Evolutionary conservation across 306 rosid species (phyloP), one percentile per base, ranked within the genome.

Genomic region (Echinosophora koreensis): DNA sequence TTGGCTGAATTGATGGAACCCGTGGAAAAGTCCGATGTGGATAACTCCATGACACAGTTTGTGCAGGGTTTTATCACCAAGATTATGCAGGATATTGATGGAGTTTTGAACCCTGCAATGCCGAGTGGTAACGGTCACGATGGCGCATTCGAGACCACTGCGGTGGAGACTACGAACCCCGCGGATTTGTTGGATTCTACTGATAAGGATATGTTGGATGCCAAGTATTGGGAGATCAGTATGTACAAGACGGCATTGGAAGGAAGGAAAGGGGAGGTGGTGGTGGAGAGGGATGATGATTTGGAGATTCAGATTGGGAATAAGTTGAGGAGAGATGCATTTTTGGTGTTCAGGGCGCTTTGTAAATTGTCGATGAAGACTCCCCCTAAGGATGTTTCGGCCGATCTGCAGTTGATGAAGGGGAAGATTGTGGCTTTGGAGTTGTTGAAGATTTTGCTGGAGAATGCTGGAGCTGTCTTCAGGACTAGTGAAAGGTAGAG

Each of bases 281-380:
- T 85, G 11, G 79, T 73, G 7, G 99, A 96, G 83, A 96, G 93
- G 75, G 98, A 96, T 71, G 99, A 96, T 52, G 99, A 96, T 82
- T 86, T 93, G 90, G 99, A 96, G 84, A 94, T 96, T 87, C 99
- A 90, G 91, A 93, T 96, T 57, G 99, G 99, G 60, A 96, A 96
- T 86, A 96, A 96, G 94, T 79, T 96, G 73, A 65, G 98, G 63
- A 88, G 99, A 60, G 99, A 96, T 54, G 99, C 99, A 0, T 96
- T 96, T 85, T 80, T 96, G 88, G 98, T 96, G 81, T 96, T 96
- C 76, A 84, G 99, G 85, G 99, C 99, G 1, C 97, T 96, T 63
- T 96, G 99, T 82, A 96, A 96, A 87, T 80, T 96, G 80, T 96
- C 99, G 5, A 96, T 96, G 99, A 96, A 93, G 92, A 87, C 98